These are phyloP conservation scores for Penicillium maclennaniae DNA, from an alignment of 495 filamentous ascomycete genomes.

Conservation along the genomic window DNA sequence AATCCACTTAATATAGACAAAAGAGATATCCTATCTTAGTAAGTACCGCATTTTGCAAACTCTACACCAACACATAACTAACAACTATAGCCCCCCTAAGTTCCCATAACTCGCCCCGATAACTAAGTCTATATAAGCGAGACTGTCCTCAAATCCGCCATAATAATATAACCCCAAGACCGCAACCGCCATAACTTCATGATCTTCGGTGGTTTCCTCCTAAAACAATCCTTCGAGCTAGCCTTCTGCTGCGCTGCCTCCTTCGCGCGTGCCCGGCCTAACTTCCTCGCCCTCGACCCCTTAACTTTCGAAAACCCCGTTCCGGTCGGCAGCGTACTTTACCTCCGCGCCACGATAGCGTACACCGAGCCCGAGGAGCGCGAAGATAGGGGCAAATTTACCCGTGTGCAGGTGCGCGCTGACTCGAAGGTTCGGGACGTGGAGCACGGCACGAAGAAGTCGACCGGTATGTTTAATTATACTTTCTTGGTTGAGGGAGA, in stretches of 20 bases:
- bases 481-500: constrained; percentile 74
- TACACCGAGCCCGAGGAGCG: constrained; percentile 66
- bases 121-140: constrained; percentile 65
- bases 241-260: constrained; percentile 86
- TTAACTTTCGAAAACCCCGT: constrained; percentile 82
- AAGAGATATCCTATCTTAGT: constrained; percentile 64
- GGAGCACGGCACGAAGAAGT: constrained; percentile 69
- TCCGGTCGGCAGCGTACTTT: constrained; percentile 77
- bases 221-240: constrained; percentile 80
- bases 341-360: constrained; percentile 70
- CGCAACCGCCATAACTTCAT: constrained; percentile 84
- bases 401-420: constrained; percentile 71
- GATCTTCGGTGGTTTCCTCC: constrained; percentile 84
- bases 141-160: constrained; percentile 63
- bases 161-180: constrained; percentile 86
- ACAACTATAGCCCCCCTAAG: constrained; percentile 52
- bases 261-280: constrained; percentile 69
- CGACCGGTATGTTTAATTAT: constrained; percentile 82
- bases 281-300: constrained; percentile 74
- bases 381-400: constrained; percentile 42
- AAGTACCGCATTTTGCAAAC: constrained; percentile 9
- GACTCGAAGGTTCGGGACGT: constrained; percentile 74
- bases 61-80: constrained; percentile 5
- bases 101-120: constrained; percentile 50
- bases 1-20: constrained; percentile 77